Percentiles rank a stretch among this genome's conserved stretches.
phyloP scores from a whole-genome alignment of 2,329 filamentous ascomycete genomes.

The Aspergillus tubingensis region DNA sequence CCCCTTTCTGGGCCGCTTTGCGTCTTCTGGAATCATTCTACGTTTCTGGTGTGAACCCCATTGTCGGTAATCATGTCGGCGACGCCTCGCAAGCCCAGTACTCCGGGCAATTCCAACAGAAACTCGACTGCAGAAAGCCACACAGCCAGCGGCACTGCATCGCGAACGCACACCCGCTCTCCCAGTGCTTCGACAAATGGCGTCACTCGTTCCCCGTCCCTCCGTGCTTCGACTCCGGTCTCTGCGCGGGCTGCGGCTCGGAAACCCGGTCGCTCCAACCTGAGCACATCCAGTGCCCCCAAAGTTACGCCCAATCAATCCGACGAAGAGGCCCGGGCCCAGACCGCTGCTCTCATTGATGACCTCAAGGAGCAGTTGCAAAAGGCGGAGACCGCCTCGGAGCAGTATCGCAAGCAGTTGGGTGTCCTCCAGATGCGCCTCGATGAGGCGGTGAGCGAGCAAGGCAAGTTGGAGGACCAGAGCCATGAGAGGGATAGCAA shows the following conservation, averaged over 20 bases:
- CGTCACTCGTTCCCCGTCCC: slow-evolving; percentile 64
- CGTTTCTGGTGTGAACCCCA: slow-evolving; percentile 10
- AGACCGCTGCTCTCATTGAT: slow-evolving; percentile 75
- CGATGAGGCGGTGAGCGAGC: slow-evolving; percentile 81
- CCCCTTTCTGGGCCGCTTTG: slow-evolving; percentile 17
- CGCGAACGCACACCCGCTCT: slow-evolving; percentile 49
- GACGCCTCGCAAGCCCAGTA: slow-evolving; percentile 46
- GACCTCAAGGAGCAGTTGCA: slow-evolving; percentile 81
- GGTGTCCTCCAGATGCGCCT: slow-evolving; percentile 82
- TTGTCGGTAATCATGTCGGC: slow-evolving; percentile 43
- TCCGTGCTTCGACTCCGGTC: slow-evolving; percentile 58
- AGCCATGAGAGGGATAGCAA: slow-evolving; percentile 84
- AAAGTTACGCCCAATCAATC: slow-evolving; percentile 52
- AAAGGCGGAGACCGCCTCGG: slow-evolving; percentile 74
- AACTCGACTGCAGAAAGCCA: slow-evolving; percentile 32
- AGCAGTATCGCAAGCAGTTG: slow-evolving; percentile 79
- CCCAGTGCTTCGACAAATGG: slow-evolving; percentile 52
- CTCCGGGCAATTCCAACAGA: slow-evolving; percentile 35
- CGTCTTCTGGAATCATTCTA: slow-evolving; percentile 8
- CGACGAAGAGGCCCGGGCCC: slow-evolving; percentile 75
- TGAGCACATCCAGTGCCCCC: slow-evolving; percentile 47
- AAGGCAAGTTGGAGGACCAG: slow-evolving; percentile 82
- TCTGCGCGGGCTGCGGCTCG: slow-evolving; percentile 72
- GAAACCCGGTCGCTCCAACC: slow-evolving; percentile 52
- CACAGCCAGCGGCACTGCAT: slow-evolving; percentile 37